A percentile compares a stretch with the other conserved stretches of the same genome.
These are phyloP conservation scores for Fusarium subtropicale DNA, from an alignment of 2,329 filamentous ascomycete genomes.

Conservation along the genomic window DNA sequence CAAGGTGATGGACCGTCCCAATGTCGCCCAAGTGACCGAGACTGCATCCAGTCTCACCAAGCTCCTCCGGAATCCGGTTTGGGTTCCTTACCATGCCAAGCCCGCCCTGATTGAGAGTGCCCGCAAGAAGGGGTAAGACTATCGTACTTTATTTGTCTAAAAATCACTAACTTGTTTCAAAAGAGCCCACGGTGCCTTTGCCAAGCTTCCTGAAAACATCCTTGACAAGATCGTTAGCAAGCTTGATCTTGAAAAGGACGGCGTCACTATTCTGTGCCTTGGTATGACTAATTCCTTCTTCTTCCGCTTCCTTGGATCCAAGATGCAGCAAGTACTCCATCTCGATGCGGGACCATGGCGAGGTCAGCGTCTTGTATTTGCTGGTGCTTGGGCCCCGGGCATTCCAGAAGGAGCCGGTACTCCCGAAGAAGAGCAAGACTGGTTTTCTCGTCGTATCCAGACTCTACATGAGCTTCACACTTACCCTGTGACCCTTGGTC, in stretches of 20 bases:
- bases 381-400: not conserved
- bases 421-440: not conserved
- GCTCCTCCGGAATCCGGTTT: not conserved
- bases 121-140: conserved; percentile 11
- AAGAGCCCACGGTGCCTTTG: not conserved
- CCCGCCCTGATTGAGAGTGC: not conserved
- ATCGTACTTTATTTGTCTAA: not conserved
- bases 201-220: conserved; percentile 13
- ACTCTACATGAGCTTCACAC: not conserved
- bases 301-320: conserved; percentile 8
- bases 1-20: not conserved
- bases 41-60: conserved; percentile 8
- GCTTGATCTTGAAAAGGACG: not conserved
- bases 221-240: conserved; percentile 2
- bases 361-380: conserved; percentile 8
- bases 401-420: not conserved
- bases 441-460: not conserved
- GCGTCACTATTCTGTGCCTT: conserved; percentile 6
- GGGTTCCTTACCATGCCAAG: conserved; percentile 1
- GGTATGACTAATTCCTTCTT: conserved; percentile 18
- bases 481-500: too few relatives aligned
- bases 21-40: not conserved
- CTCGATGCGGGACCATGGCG: conserved; percentile 9
- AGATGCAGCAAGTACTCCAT: not conserved
- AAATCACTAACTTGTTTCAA: not conserved